These are phyloP conservation scores for Sanghuangporus baumii DNA, from an alignment of 1,284 basidiomycete genomes.

Conservation along the genomic window DNA sequence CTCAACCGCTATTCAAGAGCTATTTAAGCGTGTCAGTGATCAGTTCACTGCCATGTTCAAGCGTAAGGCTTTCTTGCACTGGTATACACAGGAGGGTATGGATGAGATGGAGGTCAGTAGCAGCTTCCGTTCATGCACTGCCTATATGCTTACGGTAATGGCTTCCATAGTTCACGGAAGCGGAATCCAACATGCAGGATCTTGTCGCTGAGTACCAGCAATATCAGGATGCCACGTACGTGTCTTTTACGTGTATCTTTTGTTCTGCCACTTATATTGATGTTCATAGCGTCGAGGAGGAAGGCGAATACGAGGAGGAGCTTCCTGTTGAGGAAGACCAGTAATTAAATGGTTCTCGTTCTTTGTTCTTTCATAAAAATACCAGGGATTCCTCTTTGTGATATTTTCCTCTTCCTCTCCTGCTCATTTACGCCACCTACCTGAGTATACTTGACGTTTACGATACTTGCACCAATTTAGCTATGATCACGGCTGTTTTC, in stretches of 20 bases:
- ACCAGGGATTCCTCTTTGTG: conserved; percentile 4
- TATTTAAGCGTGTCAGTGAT: conserved; percentile 96
- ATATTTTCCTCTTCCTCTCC: neutral
- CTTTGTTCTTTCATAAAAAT: neutral
- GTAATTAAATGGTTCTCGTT: neutral
- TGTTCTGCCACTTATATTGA: neutral
- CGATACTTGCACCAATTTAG: conserved; percentile 11
- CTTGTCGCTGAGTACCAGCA: conserved; percentile 93
- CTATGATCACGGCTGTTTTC: neutral
- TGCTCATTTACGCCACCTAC: neutral
- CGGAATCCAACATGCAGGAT: conserved; percentile 96
- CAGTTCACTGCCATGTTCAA: conserved; percentile 99
- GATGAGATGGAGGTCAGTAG: conserved; percentile 87
- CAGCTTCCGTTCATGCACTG: conserved; percentile 14
- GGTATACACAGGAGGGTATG: conserved; percentile 99
- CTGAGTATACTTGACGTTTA: conserved; percentile 3
- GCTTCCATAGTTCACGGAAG: conserved; percentile 77
- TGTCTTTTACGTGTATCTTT: conserved; percentile 19
- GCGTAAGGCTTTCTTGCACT: conserved; percentile 98
- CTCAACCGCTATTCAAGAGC: conserved; percentile 94
- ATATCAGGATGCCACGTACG: conserved; percentile 92
- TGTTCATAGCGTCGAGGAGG: conserved; percentile 61
- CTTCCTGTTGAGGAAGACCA: conserved; percentile 13
- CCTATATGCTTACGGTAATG: neutral
- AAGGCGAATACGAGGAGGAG: conserved; percentile 54